These are phyloP conservation scores for Lasiosphaeria miniovina DNA, from an alignment of 495 filamentous ascomycete genomes.

Conservation along the genomic window DNA sequence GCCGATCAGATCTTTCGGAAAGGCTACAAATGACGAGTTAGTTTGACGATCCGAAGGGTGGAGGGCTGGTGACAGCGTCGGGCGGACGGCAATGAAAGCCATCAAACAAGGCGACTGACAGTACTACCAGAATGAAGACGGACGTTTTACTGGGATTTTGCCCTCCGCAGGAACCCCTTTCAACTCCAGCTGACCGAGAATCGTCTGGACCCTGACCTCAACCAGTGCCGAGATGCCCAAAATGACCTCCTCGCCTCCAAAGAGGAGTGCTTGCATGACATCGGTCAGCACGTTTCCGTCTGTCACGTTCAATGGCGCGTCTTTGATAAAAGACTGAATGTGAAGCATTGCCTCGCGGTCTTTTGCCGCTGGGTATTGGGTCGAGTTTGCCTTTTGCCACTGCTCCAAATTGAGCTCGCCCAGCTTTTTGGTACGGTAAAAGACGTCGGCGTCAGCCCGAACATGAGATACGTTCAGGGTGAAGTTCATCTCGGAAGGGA, in stretches of 20 bases:
- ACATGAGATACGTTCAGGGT: constrained; percentile 70
- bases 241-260: constrained; percentile 60
- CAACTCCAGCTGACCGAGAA: constrained; percentile 73
- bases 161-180: constrained; percentile 83
- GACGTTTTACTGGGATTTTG: constrained; percentile 82
- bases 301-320: constrained; percentile 78
- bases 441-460: constrained; percentile 73
- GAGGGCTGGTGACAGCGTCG: constrained; percentile 1
- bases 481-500: constrained; percentile 86
- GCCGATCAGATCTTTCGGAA: constrained; percentile 39
- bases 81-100: not conserved
- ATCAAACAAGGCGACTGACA: constrained; percentile 47
- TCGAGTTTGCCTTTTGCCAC: constrained; percentile 87
- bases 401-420: constrained; percentile 70
- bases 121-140: constrained; percentile 46
- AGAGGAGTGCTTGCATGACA: constrained; percentile 71
- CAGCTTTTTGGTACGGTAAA: constrained; percentile 68
- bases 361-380: constrained; percentile 51
- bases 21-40: constrained; percentile 27
- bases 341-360: constrained; percentile 56
- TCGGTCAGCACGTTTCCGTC: constrained; percentile 71
- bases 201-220: constrained; percentile 75
- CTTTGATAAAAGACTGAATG: constrained; percentile 69
- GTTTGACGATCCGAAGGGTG: not conserved
- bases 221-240: constrained; percentile 76